A percentile compares a stretch with the other conserved stretches of the same genome.
phyloP scores from a whole-genome alignment of 352 stramenopile species.

The Globisporangium nagaii region DNA sequence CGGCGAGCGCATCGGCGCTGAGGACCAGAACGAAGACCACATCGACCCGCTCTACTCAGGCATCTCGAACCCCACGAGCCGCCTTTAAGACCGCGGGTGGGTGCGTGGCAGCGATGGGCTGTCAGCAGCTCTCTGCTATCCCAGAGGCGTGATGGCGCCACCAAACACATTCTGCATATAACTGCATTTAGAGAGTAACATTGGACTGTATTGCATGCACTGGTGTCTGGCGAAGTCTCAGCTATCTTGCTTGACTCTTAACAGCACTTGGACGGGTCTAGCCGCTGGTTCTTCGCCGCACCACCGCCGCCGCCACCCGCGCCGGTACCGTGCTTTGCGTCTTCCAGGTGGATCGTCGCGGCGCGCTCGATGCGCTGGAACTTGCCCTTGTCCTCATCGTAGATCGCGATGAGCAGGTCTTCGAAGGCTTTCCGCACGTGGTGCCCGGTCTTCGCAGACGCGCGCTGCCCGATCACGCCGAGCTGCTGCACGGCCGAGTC shows the following conservation, averaged over 20 bases:
- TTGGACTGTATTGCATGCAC: no score
- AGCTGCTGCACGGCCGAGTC: conserved; percentile 31
- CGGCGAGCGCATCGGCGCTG: conserved; percentile 40
- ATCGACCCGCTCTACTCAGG: conserved; percentile 69
- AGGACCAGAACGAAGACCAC: conserved; percentile 36
- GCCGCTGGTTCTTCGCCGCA: neutral
- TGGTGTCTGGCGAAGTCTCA: neutral
- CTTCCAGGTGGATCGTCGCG: conserved; percentile 33
- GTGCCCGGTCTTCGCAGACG: conserved; percentile 60
- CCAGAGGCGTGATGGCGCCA: no score
- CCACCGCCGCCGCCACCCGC: neutral
- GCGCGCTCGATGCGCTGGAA: conserved; percentile 29
- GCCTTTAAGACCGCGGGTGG: neutral
- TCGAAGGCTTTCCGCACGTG: conserved; percentile 71
- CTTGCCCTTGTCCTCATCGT: conserved; percentile 54
- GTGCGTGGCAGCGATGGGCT: no score
- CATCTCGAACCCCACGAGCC: conserved; percentile 26
- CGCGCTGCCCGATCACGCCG: conserved; percentile 42
- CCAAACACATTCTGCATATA: no score
- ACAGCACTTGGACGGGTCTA: conserved; percentile 13
- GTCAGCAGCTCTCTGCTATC: no score
- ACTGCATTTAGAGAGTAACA: no score
- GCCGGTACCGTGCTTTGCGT: conserved; percentile 1
- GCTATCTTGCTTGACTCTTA: neutral
- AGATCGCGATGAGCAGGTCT: conserved; percentile 65